phyloP scores from a whole-genome alignment of 805 yeast genomes.

The Candida arabinofermentans region DNA sequence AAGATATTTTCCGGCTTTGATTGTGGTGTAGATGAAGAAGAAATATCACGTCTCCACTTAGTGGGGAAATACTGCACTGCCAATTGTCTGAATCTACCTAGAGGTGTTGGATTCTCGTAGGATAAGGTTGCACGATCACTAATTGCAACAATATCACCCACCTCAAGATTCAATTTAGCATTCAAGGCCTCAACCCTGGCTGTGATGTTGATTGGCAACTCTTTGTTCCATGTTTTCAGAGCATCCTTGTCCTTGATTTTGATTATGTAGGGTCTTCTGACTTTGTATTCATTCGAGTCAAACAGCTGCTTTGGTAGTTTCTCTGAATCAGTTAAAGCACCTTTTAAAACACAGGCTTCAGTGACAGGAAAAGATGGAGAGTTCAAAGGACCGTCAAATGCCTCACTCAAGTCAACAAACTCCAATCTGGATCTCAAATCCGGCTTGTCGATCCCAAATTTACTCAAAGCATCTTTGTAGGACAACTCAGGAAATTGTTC shows the following conservation, averaged over 20 bases:
- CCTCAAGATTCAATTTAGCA: slow-evolving; percentile 36
- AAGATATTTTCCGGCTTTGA: slow-evolving; percentile 33
- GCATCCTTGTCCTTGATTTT: slow-evolving; percentile 44
- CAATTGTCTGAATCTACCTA: slow-evolving; percentile 80
- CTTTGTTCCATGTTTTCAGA: slow-evolving; percentile 40
- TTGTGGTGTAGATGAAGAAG: slow-evolving; percentile 13
- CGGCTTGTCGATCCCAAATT: slow-evolving; percentile 92
- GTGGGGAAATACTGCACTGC: slow-evolving; percentile 54
- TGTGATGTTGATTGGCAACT: slow-evolving; percentile 14
- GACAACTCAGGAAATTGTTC: slow-evolving; percentile 43
- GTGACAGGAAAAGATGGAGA: slow-evolving; percentile 56
- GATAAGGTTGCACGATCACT: slow-evolving; percentile 66
- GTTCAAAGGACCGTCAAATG: slow-evolving; percentile 30
- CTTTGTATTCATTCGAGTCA: slow-evolving; percentile 42
- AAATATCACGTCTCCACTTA: slow-evolving; percentile 41
- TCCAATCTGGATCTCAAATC: slow-evolving; percentile 66
- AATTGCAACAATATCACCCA: slow-evolving; percentile 75
- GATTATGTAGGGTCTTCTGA: slow-evolving; percentile 55
- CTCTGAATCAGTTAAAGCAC: slow-evolving; percentile 35
- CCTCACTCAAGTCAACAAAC: slow-evolving; percentile 45
- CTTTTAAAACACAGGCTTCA: slow-evolving; percentile 66
- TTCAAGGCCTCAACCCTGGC: slow-evolving; percentile 21
- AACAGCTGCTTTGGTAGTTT: slow-evolving; percentile 34
- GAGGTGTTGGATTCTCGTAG: slow-evolving; percentile 93
- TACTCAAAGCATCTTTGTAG: slow-evolving; percentile 65